Conservation (phyloP, 2,329 filamentous ascomycete genomes). For the Nemania sp. region DNA sequence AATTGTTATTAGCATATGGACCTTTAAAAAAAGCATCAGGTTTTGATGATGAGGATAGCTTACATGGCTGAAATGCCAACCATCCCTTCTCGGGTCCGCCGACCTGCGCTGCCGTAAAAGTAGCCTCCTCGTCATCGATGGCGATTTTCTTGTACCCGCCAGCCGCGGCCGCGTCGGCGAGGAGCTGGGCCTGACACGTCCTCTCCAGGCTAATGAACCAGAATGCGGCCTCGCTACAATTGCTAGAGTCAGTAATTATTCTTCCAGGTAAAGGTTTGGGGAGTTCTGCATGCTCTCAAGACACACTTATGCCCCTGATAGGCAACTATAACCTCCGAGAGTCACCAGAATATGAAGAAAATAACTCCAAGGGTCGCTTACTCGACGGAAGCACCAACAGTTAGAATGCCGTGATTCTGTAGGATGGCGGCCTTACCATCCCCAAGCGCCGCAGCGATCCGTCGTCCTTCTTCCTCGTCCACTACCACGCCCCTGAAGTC, state of each 20-base stretch:
- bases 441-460: conserved; percentile 60
- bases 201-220: conserved; percentile 64
- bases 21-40: background rate
- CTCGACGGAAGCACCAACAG: conserved; percentile 65
- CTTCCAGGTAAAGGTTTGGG: too few relatives aligned
- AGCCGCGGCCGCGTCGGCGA: conserved; percentile 58
- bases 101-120: conserved; percentile 32
- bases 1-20: background rate
- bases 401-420: conserved; percentile 66
- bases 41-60: background rate
- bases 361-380: too few relatives aligned
- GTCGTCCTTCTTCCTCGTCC: conserved; percentile 58
- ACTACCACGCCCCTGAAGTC: conserved; percentile 66
- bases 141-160: conserved; percentile 34
- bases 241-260: too few relatives aligned
- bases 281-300: too few relatives aligned
- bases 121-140: conserved; percentile 38
- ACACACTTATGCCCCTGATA: too few relatives aligned
- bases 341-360: too few relatives aligned
- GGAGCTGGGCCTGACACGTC: conserved; percentile 63
- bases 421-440: conserved; percentile 59
- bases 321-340: too few relatives aligned
- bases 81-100: conserved; percentile 39
- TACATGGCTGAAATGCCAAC: conserved; percentile 38
- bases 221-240: conserved; percentile 67